Base-by-base conservation (phyloP, 1,284 basidiomycete genomes). In the Cryptococcus neoformans region DNA sequence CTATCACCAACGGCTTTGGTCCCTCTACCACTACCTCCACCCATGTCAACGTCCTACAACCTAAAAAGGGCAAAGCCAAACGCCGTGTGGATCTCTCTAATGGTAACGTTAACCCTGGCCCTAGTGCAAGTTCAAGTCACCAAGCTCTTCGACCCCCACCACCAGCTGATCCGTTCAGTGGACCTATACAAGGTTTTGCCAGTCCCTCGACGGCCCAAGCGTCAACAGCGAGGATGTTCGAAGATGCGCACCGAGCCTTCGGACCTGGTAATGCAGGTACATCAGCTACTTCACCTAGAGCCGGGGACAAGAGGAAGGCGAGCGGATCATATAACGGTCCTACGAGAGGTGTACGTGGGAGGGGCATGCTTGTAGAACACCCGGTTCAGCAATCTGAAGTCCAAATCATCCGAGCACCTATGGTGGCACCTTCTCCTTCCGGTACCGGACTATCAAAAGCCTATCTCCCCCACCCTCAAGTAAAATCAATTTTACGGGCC, bases 211-310 rank as follows among this genome's bases (percentile, higher is more conserved):
- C 54, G 6, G 63, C 58, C 17, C 65, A 59, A 50, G 59, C 57
- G 17, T 65, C 63, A 14, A 71, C 68, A 3, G 67, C 64, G 11
- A 59, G 64, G 37, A 73, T 75, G 67, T 66, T 74, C 36, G 62
- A 66, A 42, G 64, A 69, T 28, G 68, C 65, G 2, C 56, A 62
- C 14, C 49, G 42, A 36, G 69, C 67, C 2, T 70, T 72, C 38
- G 62, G 54, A 14, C 51, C 57, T 49, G 28, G 28, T 28, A 59
- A 51, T 21, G n/a, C 38, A 6, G 41, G 36, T 14, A 40, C 56
- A n/a, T 45, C 49, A 0, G 56, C 51, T 7, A 53, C 28, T n/a
- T 48, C 34, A 14, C 28, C 42, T 17, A 54, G 63, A 34, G 52
- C 55, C 0, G 62, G 62, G 0, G 51, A 55, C 11, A 75, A 75